These are phyloP conservation scores for Seminavis robusta DNA, from an alignment of 108 stramenopile species.

Conservation along the genomic window DNA sequence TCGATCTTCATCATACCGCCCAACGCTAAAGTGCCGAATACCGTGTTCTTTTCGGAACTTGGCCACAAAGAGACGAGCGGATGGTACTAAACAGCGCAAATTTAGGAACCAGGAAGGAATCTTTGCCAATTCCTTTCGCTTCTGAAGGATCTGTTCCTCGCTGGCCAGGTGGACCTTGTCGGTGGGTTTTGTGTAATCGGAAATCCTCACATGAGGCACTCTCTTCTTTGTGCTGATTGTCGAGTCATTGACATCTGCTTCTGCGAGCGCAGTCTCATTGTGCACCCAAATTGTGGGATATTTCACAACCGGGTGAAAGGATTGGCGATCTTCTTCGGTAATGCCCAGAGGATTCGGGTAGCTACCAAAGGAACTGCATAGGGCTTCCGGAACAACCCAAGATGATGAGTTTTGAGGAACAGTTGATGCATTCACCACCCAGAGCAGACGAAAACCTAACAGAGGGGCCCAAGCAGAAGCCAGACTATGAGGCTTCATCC, in stretches of 20 bases:
- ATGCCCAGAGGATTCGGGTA: slow-evolving; percentile 69
- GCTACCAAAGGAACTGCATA: slow-evolving; percentile 55
- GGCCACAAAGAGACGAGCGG: too few species aligned
- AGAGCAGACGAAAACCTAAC: too few species aligned
- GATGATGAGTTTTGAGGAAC: too few species aligned
- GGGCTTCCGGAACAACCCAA: too few species aligned
- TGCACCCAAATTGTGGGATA: slow-evolving; percentile 38
- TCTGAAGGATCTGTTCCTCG: slow-evolving; percentile 4
- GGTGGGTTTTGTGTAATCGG: slow-evolving; percentile 1
- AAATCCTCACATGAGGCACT: not conserved
- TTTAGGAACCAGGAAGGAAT: too few species aligned
- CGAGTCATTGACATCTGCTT: slow-evolving; percentile 1
- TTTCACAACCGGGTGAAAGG: slow-evolving; percentile 65
- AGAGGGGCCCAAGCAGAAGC: too few species aligned
- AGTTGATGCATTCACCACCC: too few species aligned
- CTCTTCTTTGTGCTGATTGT: not conserved
- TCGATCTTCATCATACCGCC: slow-evolving; percentile 80
- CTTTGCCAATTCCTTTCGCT: slow-evolving; percentile 15
- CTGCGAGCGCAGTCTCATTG: not conserved
- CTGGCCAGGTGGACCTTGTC: slow-evolving; percentile 1
- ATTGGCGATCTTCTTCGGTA: slow-evolving; percentile 38
- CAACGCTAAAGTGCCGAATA: slow-evolving; percentile 19
- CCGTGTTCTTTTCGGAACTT: not conserved
- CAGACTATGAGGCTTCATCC: too few species aligned
- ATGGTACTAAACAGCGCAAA: too few species aligned